phyloP scores from a whole-genome alignment of 2,329 filamentous ascomycete species.

The Nannizzia gypsea region DNA sequence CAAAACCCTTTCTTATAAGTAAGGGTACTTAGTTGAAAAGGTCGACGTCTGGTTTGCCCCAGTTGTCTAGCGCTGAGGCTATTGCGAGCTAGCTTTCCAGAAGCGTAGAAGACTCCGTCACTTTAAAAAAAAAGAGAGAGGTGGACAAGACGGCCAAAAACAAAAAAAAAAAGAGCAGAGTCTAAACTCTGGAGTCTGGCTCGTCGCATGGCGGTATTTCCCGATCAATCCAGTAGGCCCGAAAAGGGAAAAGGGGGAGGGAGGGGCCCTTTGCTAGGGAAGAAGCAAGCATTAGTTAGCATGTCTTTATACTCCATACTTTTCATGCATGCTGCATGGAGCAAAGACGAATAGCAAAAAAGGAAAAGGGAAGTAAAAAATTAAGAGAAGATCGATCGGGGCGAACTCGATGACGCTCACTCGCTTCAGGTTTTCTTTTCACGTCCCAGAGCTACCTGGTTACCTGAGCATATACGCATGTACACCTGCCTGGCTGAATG shows the following conservation, averaged over 20 bases:
- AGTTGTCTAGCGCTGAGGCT: slow-evolving; percentile 1
- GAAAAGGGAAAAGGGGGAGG: not conserved
- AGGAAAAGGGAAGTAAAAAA: not conserved
- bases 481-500: not conserved
- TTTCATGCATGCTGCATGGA: too few relatives aligned
- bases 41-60: not conserved
- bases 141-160: not conserved
- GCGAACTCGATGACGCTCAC: too few relatives aligned
- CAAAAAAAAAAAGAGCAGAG: not conserved
- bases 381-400: not conserved
- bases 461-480: too few relatives aligned
- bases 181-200: not conserved
- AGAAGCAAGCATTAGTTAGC: not conserved
- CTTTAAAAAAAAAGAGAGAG: not conserved
- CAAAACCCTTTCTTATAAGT: not conserved
- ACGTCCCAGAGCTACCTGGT: too few relatives aligned
- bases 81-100: slow-evolving; percentile 1
- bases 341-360: too few relatives aligned
- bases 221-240: not conserved
- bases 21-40: too few relatives aligned
- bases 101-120: slow-evolving; percentile 1
- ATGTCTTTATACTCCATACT: not conserved
- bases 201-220: not conserved
- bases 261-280: not conserved
- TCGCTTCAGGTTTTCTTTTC: not conserved